Conservation (phyloP, 2,329 filamentous ascomycete genomes). For the Chaetomiaceae sp. region DNA sequence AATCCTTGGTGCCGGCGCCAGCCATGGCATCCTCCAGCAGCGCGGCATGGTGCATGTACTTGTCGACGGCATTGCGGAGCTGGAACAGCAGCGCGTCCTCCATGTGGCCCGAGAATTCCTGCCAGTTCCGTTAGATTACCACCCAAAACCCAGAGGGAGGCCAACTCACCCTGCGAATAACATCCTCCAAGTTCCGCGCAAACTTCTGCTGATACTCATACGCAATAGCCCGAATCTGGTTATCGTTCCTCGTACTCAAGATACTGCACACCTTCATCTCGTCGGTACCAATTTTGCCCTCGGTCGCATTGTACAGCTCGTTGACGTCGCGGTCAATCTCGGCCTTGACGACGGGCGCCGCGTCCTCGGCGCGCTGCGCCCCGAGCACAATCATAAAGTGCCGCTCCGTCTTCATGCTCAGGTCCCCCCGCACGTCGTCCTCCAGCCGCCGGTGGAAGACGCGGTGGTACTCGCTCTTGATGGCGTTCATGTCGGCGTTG, state of each 20-base stretch:
- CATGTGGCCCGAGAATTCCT: conserved; percentile 92
- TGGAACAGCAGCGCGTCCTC: conserved; percentile 76
- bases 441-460: conserved; percentile 65
- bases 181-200: conserved; percentile 62
- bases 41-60: conserved; percentile 76
- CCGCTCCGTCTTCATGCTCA: conserved; percentile 80
- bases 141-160: too few relatives aligned
- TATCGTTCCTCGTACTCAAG: conserved; percentile 69
- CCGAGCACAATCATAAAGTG: conserved; percentile 80
- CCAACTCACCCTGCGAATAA: conserved; percentile 61
- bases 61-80: conserved; percentile 71
- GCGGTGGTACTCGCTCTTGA: conserved; percentile 72
- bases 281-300: conserved; percentile 68
- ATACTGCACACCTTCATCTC: conserved; percentile 75
- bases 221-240: conserved; percentile 77
- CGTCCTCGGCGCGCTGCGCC: conserved; percentile 73
- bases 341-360: conserved; percentile 65
- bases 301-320: conserved; percentile 72
- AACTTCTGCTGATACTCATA: conserved; percentile 72
- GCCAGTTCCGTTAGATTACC: not conserved
- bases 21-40: conserved; percentile 85
- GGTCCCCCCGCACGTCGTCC: conserved; percentile 67
- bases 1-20: conserved; percentile 82
- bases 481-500: conserved; percentile 83
- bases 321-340: conserved; percentile 72